Evolutionary conservation across 768 basidiomycete genomes (phyloP).

Genomic region (Collybia sordida): DNA sequence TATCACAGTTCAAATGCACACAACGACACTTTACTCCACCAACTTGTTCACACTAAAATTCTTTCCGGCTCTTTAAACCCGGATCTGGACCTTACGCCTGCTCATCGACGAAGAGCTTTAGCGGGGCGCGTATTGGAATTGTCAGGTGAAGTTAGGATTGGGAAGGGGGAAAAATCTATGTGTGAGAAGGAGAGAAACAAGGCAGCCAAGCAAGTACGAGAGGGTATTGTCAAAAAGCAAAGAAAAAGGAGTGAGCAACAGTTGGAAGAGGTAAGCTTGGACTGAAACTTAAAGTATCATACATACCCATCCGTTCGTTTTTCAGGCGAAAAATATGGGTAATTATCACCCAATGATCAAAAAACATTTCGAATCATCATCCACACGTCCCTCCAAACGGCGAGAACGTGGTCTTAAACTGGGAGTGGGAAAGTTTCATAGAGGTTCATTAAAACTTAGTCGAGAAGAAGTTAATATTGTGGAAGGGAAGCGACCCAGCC

Average conservation of each 20-base stretch:
- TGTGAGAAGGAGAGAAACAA: conserved; percentile 65
- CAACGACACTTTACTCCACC: conserved; percentile 79
- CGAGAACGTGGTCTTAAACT: conserved; percentile 68
- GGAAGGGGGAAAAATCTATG: conserved; percentile 68
- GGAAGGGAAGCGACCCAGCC: conserved; percentile 21
- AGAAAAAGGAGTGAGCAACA: conserved; percentile 50
- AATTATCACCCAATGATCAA: conserved; percentile 85
- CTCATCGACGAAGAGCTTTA: conserved; percentile 70
- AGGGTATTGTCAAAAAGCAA: conserved; percentile 65
- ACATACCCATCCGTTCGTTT: too few relatives aligned
- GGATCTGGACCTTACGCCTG: conserved; percentile 60
- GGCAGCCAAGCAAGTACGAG: conserved; percentile 70
- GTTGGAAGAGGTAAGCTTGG: conserved; percentile 64
- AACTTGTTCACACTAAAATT: conserved; percentile 76
- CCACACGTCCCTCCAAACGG: conserved; percentile 34
- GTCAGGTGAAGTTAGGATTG: conserved; percentile 64
- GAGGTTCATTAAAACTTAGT: conserved; percentile 67
- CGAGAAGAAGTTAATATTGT: conserved; percentile 54
- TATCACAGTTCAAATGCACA: conserved; percentile 64
- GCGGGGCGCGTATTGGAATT: conserved; percentile 78
- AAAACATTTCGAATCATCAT: conserved; percentile 50
- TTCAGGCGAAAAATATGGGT: conserved; percentile 82
- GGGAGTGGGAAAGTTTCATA: conserved; percentile 77
- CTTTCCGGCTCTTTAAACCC: conserved; percentile 71
- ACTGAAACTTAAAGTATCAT: conserved; percentile 13